Evolutionary conservation across 1,284 basidiomycete species (phyloP), one percentile per base, ranked within the genome.

Genomic region (Jaminaea rosea): DNA sequence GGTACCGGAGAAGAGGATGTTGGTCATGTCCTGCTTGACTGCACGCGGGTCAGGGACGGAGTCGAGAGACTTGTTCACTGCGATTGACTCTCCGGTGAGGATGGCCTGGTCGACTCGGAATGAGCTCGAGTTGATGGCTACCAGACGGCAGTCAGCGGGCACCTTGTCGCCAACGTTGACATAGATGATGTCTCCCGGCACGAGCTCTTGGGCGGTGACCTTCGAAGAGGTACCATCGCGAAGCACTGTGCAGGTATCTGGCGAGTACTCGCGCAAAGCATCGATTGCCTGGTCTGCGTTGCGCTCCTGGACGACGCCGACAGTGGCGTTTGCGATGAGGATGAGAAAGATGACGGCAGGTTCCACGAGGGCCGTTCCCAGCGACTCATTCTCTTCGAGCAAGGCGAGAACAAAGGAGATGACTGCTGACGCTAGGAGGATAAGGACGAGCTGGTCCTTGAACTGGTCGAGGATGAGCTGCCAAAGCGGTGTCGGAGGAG

Each of bases 381-480:
- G 58, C 19, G 62, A 62, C 2, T 63, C 63, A 32, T 72, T 59
- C 42, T 68, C 64, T 32, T 57, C 55, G 9, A 69, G 49, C 9
- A 73, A 53, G 7, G 71, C 71, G 11, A 73, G 62, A 5, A 71
- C 58, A 11, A 73, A 69, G 23, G 69, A 72, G 39, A 73, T 63
- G 52, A 72, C 53, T 19, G 71, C 71, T 5, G 69, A 72, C 2
- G 50, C 66, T 42, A 73, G 65, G 10, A 73, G 59, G 49, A 73
- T 72, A 41, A 72, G 57, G 24, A 73, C 71, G 41, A 73, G 63
- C 55, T 72, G 68, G 53, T 73, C 71, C 50, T 73, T 86, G 80
- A 98, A 98, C 77, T 98, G 93, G 64, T 93, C 91, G 19, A 98
- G 80, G 56, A 98, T 87, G 56, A 97, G 83, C 68, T 88, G 82